Conservation (phyloP, 23 red algal genomes). For the Gracilaria vermiculophylla region DNA sequence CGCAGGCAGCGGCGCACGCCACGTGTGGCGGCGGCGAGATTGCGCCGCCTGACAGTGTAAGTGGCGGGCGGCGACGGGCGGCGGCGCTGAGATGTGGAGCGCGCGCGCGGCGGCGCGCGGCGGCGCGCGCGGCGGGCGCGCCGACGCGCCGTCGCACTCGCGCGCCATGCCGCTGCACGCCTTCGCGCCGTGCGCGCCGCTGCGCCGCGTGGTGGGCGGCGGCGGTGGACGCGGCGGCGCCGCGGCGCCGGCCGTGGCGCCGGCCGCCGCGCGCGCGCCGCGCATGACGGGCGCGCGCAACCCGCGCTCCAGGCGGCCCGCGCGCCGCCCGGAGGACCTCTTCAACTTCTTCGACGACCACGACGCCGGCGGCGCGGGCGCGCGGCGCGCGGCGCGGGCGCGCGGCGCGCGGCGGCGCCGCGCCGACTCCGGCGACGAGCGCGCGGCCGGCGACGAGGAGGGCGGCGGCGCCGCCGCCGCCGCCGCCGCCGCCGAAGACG, state of each 20-base stretch:
- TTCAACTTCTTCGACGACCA: conserved; percentile 17
- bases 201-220: neutral
- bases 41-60: no score
- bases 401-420: neutral
- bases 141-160: no score
- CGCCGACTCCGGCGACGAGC: neutral
- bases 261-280: neutral
- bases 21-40: no score
- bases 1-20: no score
- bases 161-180: conserved; percentile 20
- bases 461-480: neutral
- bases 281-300: conserved; percentile 5
- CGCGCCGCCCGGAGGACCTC: neutral
- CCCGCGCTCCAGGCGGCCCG: neutral
- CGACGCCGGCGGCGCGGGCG: neutral
- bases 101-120: no score
- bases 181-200: conserved; percentile 9
- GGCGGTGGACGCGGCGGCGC: neutral
- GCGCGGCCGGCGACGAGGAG: neutral
- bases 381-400: no score
- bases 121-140: no score
- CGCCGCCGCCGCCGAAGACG: neutral
- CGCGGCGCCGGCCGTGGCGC: neutral
- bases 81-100: no score
- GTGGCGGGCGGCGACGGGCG: no score